phyloP scores from a whole-genome alignment of 2,329 filamentous ascomycete genomes.

The Paraconiothyrium brasiliense region DNA sequence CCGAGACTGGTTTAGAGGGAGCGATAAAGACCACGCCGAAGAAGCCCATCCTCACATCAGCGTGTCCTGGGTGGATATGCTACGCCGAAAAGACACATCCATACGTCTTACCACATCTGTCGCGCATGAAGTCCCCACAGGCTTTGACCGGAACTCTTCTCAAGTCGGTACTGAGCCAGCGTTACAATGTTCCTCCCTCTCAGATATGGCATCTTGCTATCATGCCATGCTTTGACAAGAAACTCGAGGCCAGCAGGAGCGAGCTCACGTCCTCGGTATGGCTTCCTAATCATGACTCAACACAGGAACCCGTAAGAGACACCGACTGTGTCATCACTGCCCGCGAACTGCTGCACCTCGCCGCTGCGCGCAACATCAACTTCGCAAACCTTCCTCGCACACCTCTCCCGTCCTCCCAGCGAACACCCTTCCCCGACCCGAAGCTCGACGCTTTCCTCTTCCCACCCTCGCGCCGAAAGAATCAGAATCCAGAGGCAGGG shows the following conservation, averaged over 20 bases:
- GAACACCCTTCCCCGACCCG: slow-evolving; percentile 75
- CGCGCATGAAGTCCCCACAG: slow-evolving; percentile 91
- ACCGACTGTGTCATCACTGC: slow-evolving; percentile 98
- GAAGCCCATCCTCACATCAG: slow-evolving; percentile 80
- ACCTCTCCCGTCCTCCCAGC: slow-evolving; percentile 58
- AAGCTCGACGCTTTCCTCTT: slow-evolving; percentile 79
- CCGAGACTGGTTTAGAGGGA: slow-evolving; percentile 41
- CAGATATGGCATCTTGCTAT: slow-evolving; percentile 94
- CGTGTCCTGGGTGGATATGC: slow-evolving; percentile 97
- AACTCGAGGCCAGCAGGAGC: slow-evolving; percentile 91
- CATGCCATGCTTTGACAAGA: slow-evolving; percentile 99
- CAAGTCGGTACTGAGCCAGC: slow-evolving; percentile 82
- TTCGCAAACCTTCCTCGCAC: slow-evolving; percentile 76
- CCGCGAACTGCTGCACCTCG: slow-evolving; percentile 90
- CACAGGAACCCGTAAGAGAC: slow-evolving; percentile 69
- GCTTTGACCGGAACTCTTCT: slow-evolving; percentile 88
- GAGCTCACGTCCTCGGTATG: slow-evolving; percentile 87
- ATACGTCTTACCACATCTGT: slow-evolving; percentile 89
- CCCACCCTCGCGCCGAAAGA: slow-evolving; percentile 55
- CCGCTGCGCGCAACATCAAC: slow-evolving; percentile 78
- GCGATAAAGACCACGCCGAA: slow-evolving; percentile 58
- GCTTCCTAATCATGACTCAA: slow-evolving; percentile 51
- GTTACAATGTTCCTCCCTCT: slow-evolving; percentile 75
- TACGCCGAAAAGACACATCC: slow-evolving; percentile 99
- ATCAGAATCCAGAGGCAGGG: slow-evolving; percentile 67